Base-by-base conservation (phyloP, 495 filamentous ascomycete species). In the Darksidea phi region DNA sequence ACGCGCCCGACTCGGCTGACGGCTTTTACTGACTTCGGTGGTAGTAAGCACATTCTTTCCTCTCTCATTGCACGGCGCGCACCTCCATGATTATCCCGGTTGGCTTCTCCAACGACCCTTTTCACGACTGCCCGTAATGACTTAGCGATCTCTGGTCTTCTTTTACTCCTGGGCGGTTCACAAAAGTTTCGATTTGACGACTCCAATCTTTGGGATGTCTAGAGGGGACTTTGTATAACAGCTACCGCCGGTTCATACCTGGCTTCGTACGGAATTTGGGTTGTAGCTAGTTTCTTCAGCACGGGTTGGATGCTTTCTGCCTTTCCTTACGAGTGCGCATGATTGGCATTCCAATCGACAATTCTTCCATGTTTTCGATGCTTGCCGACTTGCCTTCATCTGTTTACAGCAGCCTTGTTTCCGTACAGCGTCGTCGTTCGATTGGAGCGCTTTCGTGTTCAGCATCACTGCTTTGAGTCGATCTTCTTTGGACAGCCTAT, bases 121-220 rank as follows among this genome's bases (percentile, higher is more conserved):
- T 21, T 67, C 36, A 68, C 61, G 66, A 61, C 45, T 67, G 65
- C 65, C 53, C 46, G 52, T 64, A 61, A 68, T 53, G 66, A 68
- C 61, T 48, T 47, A 47, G 28, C 47, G 21, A 38, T 32, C 59
- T 43, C 54, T 52, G 65, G 64, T 63, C 50, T 63, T 38, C 48
- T 58, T 60, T 58, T 51, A 37, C 25, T 56, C 54, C 56, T 53
- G 66, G 66, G 66, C 46, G 61, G 61, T 61, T 55, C 49, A 45
- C 38, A 67, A 68, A 68, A 68, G 66, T 67, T 67, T 55, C 66
- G 32, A 57, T 64, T 56, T 61, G 49, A 64, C 50, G 47, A 61
- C 50, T 51, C 26, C 54, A 52, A 50, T 42, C 52, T 54, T 47
- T 56, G 46, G 52, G 23, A 53, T 64, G 48, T 57, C 48, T 52